Evolutionary conservation across 2,329 filamentous ascomycete genomes (phyloP).

Genomic region (Lachnellula hyalina): DNA sequence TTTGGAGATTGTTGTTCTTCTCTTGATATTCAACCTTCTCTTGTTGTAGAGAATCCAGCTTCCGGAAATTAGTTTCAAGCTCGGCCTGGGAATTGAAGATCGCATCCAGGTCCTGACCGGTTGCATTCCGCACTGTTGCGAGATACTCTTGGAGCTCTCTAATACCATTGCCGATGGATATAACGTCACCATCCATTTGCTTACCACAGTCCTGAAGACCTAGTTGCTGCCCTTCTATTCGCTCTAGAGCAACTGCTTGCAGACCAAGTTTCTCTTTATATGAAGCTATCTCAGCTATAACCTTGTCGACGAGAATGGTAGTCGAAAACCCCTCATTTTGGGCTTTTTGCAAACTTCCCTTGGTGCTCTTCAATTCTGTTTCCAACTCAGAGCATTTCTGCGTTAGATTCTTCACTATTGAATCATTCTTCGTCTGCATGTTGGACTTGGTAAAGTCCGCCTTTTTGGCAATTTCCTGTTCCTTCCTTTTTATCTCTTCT

Average conservation of each 20-base stretch:
- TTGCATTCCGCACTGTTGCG: neutral
- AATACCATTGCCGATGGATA: neutral
- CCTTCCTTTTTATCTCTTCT: conserved; percentile 25
- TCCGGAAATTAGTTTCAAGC: neutral
- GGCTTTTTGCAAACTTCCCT: conserved; percentile 3
- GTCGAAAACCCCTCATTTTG: neutral
- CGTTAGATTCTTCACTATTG: conserved; percentile 14
- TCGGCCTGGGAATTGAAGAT: neutral
- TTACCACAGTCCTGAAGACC: neutral
- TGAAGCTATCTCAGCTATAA: conserved; percentile 5
- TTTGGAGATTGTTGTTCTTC: neutral
- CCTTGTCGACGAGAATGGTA: neutral
- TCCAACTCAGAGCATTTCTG: conserved; percentile 11
- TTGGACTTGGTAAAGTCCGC: conserved; percentile 11
- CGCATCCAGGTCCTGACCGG: neutral
- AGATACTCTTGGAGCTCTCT: neutral
- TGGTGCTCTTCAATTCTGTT: neutral
- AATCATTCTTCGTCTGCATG: conserved; percentile 12
- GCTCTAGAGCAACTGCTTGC: conserved; percentile 5
- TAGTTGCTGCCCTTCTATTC: conserved; percentile 4
- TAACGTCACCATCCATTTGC: neutral
- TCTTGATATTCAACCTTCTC: neutral
- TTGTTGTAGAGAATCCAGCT: neutral
- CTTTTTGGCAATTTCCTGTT: conserved; percentile 15
- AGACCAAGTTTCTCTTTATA: conserved; percentile 12